Base-by-base conservation (phyloP, 2,329 filamentous ascomycete species). In the Orbilia javanica region DNA sequence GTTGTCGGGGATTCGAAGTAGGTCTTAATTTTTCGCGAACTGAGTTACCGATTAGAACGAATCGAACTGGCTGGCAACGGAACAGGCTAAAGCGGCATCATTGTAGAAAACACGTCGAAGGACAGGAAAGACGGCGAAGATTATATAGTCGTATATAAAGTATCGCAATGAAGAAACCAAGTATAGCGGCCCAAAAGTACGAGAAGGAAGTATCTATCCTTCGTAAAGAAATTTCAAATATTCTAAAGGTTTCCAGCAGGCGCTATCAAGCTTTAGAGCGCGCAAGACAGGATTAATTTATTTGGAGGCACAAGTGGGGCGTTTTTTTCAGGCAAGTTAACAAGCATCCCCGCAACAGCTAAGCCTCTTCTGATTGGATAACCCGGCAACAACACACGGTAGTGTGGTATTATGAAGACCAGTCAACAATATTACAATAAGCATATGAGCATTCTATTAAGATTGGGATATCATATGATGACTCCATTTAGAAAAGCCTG, bases 21-120 rank as follows among this genome's bases (percentile, higher is more conserved):
- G 34, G 25, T 46, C 18, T 13, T 11, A 8, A 50, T 50, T 52
- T 69, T 76, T 76, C 66, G 73, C 73, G 73, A 77, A 77, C 50
- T 57, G 66, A 62, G 65, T 71, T 66, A 68, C 71, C 71, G 44
- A 63, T 4, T 53, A 29, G 39, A 46, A 29, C 63, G 20, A 27
- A 31, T 46, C 63, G 29, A 25, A 31, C 62, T 52, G 42, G 8
- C 52, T 15, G 27, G 15, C n/a, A n/a, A n/a, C n/a, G 31, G n/a
- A 13, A 29, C 15, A 39, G 52, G 44, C 53, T 44, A 68, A 36
- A 74, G 62, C 27, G 42, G 42, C 27, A 55, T 31, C 62, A 74
- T 67, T 25, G 53, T 44, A 53, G 11, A 1, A 20, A 25, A 31
- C 13, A 15, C 7, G 15, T 57, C 52, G 52, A 42, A 60, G 2